A percentile compares a stretch with the other conserved stretches of the same genome.
Conservation (phyloP, 345 rosid genomes). For the Sonneratia alba region DNA sequence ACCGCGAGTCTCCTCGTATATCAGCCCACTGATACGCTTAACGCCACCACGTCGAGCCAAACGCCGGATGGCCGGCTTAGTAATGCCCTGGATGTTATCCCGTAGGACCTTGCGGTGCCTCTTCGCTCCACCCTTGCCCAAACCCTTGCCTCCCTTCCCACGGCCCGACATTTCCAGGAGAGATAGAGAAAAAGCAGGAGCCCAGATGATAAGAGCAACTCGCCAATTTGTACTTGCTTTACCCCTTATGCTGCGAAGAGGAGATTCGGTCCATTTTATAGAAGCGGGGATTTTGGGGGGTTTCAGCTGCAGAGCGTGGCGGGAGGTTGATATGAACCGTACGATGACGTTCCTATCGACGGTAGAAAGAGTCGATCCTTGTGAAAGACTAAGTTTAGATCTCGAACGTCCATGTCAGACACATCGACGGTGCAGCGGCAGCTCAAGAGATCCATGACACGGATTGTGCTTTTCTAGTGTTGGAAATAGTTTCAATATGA, state of each 20-base stretch:
- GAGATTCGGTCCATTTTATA: neutral
- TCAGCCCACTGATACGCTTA: constrained; percentile 45
- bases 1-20: constrained; percentile 48
- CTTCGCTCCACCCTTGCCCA: constrained; percentile 56
- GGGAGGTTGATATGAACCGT: constrained; percentile 1
- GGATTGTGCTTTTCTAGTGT: neutral
- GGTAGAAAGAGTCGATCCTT: neutral
- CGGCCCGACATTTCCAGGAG: constrained; percentile 35
- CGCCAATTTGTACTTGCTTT: no score
- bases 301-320: neutral
- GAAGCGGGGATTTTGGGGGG: neutral
- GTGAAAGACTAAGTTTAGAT: neutral
- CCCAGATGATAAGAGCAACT: no score
- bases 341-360: neutral
- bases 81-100: constrained; percentile 54
- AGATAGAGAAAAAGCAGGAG: neutral
- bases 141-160: constrained; percentile 57
- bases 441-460: neutral
- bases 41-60: constrained; percentile 48
- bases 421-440: neutral
- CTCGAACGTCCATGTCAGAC: neutral
- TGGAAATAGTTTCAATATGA: neutral
- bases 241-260: neutral
- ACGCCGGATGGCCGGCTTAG: constrained; percentile 39
- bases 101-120: constrained; percentile 47